Percentiles rank a stretch among this genome's conserved stretches.
These are phyloP conservation scores for Xylariaceae sp. DNA, from an alignment of 2,329 filamentous ascomycete species.

Conservation along the genomic window DNA sequence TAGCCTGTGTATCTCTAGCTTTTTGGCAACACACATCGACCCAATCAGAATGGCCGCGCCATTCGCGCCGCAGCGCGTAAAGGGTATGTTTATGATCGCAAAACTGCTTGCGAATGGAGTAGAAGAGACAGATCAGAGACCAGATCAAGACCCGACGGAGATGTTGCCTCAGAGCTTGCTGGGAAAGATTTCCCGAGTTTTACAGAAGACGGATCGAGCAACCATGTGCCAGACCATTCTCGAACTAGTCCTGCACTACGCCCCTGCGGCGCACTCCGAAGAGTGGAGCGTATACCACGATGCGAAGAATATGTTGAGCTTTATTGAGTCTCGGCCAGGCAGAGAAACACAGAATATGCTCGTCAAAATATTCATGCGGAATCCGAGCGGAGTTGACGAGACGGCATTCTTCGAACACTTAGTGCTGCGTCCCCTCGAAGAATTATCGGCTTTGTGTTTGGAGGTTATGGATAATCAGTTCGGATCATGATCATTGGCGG, in stretches of 20 bases:
- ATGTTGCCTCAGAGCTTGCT: not conserved
- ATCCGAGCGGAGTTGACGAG: conserved; percentile 38
- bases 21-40: conserved; percentile 44
- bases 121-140: conserved; percentile 18
- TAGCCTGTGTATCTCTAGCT: conserved; percentile 43
- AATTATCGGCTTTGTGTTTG: conserved; percentile 43
- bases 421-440: conserved; percentile 44
- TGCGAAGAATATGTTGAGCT: conserved; percentile 44
- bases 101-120: conserved; percentile 47
- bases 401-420: conserved; percentile 45
- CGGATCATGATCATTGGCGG: conserved; percentile 16
- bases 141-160: conserved; percentile 15
- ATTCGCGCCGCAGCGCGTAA: conserved; percentile 47
- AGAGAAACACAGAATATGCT: conserved; percentile 36
- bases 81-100: conserved; percentile 46
- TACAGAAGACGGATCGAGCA: conserved; percentile 47
- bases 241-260: conserved; percentile 42
- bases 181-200: conserved; percentile 23
- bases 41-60: conserved; percentile 47
- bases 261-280: conserved; percentile 38
- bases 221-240: conserved; percentile 50
- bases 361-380: conserved; percentile 40
- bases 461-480: conserved; percentile 41
- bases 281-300: conserved; percentile 43
- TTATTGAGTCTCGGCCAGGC: conserved; percentile 42